phyloP scores from a whole-genome alignment of 2,329 filamentous ascomycete species.

The Xylaria multiplex region DNA sequence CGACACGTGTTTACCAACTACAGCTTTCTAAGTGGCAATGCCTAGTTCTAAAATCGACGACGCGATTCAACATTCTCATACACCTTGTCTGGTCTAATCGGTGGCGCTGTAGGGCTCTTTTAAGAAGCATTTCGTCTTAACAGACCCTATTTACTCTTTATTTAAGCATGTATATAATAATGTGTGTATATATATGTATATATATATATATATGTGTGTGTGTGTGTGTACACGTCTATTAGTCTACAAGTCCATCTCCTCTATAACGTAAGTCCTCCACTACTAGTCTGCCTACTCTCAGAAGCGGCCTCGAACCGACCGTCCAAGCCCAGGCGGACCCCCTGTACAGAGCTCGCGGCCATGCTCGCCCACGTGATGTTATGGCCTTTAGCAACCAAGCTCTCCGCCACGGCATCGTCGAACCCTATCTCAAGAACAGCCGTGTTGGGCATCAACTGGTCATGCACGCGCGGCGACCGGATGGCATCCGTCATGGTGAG shows the following conservation, averaged over 20 bases:
- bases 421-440: slow-evolving; percentile 76
- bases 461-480: slow-evolving; percentile 75
- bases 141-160: no score
- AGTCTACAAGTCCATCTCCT: neutral
- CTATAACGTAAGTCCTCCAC: slow-evolving; percentile 67
- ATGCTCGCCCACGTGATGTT: slow-evolving; percentile 75
- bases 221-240: neutral
- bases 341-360: slow-evolving; percentile 76
- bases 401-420: slow-evolving; percentile 70
- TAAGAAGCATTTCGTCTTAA: no score
- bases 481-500: slow-evolving; percentile 71
- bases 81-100: no score
- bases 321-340: slow-evolving; percentile 68
- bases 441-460: slow-evolving; percentile 80
- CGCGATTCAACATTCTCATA: no score
- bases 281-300: slow-evolving; percentile 79
- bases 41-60: no score
- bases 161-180: no score
- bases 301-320: slow-evolving; percentile 81
- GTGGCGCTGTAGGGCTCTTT: no score
- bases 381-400: slow-evolving; percentile 72
- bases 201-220: neutral
- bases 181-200: neutral
- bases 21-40: no score
- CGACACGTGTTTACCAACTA: neutral